Base-by-base conservation (phyloP, 2,329 filamentous ascomycete species). In the Penicillium hesseltinei region DNA sequence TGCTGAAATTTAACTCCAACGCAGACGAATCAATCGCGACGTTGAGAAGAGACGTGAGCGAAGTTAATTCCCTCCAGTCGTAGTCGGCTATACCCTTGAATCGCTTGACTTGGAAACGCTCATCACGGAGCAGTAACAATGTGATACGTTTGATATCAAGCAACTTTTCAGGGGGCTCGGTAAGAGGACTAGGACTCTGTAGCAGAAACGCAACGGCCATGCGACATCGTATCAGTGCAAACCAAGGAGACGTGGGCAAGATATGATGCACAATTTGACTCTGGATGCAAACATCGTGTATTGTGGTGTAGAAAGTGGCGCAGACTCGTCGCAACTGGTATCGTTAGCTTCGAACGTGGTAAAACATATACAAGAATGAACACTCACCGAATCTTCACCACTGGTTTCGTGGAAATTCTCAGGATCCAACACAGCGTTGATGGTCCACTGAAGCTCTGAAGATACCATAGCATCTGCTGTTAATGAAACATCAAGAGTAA, bases 1-100 rank as follows among this genome's bases (percentile, higher is more conserved):
- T 72, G 43, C 64, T 48, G 45, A 71, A 71, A 7, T 58, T 70
- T 7, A 67, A 53, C 54, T 62, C 71, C 53, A 60, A 72, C 64
- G 73, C 73, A 2, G 83, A 90, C 57, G 88, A 84, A 58, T 91
- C 90, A 51, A 97, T 80, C 17, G 85, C 88, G 39, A 91, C 83
- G 68, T 94, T 88, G 5, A 97, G 82, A 21, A 95, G 82, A 3
- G 81, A 75, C 4, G 90, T 78, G 17, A 86, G 80, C 2, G 89
- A 86, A 35, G 81, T 79, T 1, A 97, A 81, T 54, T 87, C 80
- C 17, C 80, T 77, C 73, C 90, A 96, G 73, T 96, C 77, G 17
- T 74, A 73, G 19, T 72, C 65, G 4, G 40, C 57, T 52, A 66
- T 68, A 5, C 56, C 53, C 47, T 69, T 71, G 29, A 66, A 62